A percentile compares a stretch with the other conserved stretches of the same genome.
These are phyloP conservation scores for Cutaneotrichosporon dermatis DNA, from an alignment of 1,284 basidiomycete genomes.

Conservation along the genomic window DNA sequence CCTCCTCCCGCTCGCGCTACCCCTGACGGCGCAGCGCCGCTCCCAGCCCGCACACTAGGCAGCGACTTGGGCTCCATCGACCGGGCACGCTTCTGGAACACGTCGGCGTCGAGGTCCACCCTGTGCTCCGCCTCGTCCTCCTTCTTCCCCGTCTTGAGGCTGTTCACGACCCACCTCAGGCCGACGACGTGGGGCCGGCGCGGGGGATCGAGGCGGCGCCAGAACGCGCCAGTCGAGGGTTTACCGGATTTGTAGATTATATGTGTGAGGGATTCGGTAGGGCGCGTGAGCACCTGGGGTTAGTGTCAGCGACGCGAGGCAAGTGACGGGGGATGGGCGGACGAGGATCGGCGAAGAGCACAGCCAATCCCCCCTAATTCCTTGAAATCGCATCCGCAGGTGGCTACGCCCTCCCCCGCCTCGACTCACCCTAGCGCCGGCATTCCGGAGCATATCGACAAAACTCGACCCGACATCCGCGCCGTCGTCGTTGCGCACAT, in stretches of 20 bases:
- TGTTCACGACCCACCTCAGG: slow-evolving; percentile 84
- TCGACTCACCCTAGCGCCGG: slow-evolving; percentile 70
- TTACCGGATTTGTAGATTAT: slow-evolving; percentile 85
- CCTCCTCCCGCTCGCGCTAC: too few species aligned
- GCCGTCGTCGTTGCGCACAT: slow-evolving; percentile 79
- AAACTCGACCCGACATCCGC: slow-evolving; percentile 80
- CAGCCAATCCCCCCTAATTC: too few species aligned
- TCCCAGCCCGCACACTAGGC: too few species aligned
- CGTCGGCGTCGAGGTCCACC: slow-evolving; percentile 64
- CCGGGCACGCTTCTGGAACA: slow-evolving; percentile 57
- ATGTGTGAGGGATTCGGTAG: slow-evolving; percentile 65
- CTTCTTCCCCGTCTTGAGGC: slow-evolving; percentile 63
- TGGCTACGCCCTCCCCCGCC: too few species aligned
- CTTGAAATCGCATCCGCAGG: too few species aligned
- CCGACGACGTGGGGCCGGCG: slow-evolving; percentile 64
- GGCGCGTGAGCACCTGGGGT: slow-evolving; percentile 48
- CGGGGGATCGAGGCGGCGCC: slow-evolving; percentile 55
- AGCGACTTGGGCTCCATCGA: slow-evolving; percentile 55
- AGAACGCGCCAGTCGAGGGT: slow-evolving; percentile 69
- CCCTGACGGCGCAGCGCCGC: too few species aligned
- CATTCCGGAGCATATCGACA: slow-evolving; percentile 70
- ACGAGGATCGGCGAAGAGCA: too few species aligned
- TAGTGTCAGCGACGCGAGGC: slow-evolving; percentile 7
- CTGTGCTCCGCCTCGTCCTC: slow-evolving; percentile 65
- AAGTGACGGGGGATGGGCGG: too few species aligned